Percentiles rank a stretch among this genome's conserved stretches.
These are phyloP conservation scores for Nakaseomyces bracarensis DNA, from an alignment of 1,139 yeast genomes.

Conservation along the genomic window DNA sequence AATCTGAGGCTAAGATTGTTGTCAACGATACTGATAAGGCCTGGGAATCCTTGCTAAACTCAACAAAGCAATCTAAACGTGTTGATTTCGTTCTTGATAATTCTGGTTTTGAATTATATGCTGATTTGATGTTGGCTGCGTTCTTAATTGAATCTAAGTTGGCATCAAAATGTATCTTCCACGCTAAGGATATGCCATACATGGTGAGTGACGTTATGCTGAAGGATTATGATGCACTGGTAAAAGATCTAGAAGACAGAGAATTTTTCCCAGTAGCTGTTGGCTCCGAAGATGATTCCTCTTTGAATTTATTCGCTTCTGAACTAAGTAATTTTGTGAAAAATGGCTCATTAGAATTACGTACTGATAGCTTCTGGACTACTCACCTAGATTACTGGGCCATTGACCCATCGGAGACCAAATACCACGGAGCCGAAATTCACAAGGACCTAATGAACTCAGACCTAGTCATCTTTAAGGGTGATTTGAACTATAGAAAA, in stretches of 20 bases:
- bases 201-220: constrained; percentile 94
- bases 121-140: constrained; percentile 70
- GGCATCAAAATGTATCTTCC: constrained; percentile 59
- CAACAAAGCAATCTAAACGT: constrained; percentile 33
- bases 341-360: constrained; percentile 46
- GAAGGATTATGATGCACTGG: constrained; percentile 58
- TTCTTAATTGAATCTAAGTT: constrained; percentile 68
- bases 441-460: constrained; percentile 49
- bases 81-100: constrained; percentile 88
- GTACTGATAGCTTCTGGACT: constrained; percentile 82
- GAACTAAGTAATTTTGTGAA: constrained; percentile 43
- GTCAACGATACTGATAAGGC: constrained; percentile 66
- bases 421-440: constrained; percentile 50
- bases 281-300: constrained; percentile 36
- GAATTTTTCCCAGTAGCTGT: constrained; percentile 43
- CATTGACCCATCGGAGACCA: constrained; percentile 44
- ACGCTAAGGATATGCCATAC: constrained; percentile 91
- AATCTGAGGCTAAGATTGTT: constrained; percentile 73
- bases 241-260: constrained; percentile 49
- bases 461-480: constrained; percentile 75
- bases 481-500: constrained; percentile 93
- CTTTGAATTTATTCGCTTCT: constrained; percentile 39
- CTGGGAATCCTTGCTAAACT: constrained; percentile 44
- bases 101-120: constrained; percentile 89
- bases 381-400: constrained; percentile 64